phyloP scores from a whole-genome alignment of 2,329 filamentous ascomycete species.

The Coniochaeta pulveracea region DNA sequence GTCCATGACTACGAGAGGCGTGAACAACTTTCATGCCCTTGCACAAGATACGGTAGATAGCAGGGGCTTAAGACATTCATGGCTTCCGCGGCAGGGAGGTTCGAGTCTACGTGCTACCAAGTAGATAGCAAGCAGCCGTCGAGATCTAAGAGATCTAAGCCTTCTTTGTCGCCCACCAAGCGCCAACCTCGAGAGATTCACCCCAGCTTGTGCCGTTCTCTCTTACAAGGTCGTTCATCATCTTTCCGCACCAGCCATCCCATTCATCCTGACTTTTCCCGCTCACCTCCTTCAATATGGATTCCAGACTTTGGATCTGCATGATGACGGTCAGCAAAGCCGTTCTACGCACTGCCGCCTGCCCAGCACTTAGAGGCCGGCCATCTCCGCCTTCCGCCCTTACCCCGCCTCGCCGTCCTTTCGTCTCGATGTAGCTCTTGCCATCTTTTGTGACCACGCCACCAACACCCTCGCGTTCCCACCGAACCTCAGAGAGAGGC shows the following conservation, averaged over 20 bases:
- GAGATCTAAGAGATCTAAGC: too few species aligned
- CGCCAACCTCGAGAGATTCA: conserved; percentile 77
- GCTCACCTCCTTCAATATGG: conserved; percentile 67
- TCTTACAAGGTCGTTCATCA: conserved; percentile 75
- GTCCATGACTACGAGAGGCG: too few species aligned
- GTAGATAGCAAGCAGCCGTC: too few species aligned
- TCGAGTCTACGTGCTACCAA: too few species aligned
- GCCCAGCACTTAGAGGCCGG: conserved; percentile 51
- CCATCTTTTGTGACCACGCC: conserved; percentile 49
- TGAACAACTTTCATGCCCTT: too few species aligned
- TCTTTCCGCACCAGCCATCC: conserved; percentile 78
- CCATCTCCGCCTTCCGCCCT: conserved; percentile 23
- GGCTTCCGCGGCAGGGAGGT: too few species aligned
- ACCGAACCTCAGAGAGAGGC: conserved; percentile 71
- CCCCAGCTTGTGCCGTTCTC: conserved; percentile 70
- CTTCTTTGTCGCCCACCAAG: conserved; percentile 77
- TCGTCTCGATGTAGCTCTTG: conserved; percentile 46
- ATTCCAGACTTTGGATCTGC: conserved; percentile 77
- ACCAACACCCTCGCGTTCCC: conserved; percentile 69
- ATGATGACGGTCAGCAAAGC: conserved; percentile 75
- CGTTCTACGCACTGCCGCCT: conserved; percentile 64
- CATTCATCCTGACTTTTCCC: conserved; percentile 86
- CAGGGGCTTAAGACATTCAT: too few species aligned
- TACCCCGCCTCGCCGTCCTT: conserved; percentile 13
- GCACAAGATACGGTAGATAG: too few species aligned